Conservation (phyloP, 805 yeast species). For the Candida xyloterini region DNA sequence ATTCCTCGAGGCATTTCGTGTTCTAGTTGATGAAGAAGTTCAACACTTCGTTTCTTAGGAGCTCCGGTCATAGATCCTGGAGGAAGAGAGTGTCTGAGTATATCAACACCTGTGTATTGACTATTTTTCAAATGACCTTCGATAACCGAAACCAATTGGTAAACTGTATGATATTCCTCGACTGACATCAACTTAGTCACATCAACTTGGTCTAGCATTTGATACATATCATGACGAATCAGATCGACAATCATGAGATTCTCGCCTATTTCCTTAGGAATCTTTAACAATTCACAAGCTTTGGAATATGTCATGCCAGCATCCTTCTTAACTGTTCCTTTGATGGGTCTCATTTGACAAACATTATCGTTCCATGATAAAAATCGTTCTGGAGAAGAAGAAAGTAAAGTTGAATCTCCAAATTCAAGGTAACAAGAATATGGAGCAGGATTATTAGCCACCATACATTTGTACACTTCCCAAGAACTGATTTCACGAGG, state of each 20-base stretch:
- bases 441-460: constrained; percentile 84
- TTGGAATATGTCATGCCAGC: constrained; percentile 48
- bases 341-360: constrained; percentile 90
- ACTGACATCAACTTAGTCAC: constrained; percentile 84
- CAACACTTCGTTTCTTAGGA: constrained; percentile 90
- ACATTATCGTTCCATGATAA: constrained; percentile 62
- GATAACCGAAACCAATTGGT: constrained; percentile 87
- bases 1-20: constrained; percentile 65
- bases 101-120: constrained; percentile 66
- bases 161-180: constrained; percentile 90
- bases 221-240: constrained; percentile 85
- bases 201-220: constrained; percentile 58
- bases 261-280: constrained; percentile 94
- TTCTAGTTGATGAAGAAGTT: constrained; percentile 65
- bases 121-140: constrained; percentile 50
- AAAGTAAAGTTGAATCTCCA: constrained; percentile 59
- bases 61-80: constrained; percentile 99
- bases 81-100: constrained; percentile 76
- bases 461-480: constrained; percentile 74
- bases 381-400: constrained; percentile 95
- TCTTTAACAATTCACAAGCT: constrained; percentile 64
- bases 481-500: constrained; percentile 57
- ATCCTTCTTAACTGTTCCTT: constrained; percentile 85
- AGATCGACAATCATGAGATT: constrained; percentile 95
- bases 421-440: constrained; percentile 79